phyloP scores from a whole-genome alignment of 805 yeast genomes.

The baker's yeast (Saccharomyces cerevisiae) region DNA sequence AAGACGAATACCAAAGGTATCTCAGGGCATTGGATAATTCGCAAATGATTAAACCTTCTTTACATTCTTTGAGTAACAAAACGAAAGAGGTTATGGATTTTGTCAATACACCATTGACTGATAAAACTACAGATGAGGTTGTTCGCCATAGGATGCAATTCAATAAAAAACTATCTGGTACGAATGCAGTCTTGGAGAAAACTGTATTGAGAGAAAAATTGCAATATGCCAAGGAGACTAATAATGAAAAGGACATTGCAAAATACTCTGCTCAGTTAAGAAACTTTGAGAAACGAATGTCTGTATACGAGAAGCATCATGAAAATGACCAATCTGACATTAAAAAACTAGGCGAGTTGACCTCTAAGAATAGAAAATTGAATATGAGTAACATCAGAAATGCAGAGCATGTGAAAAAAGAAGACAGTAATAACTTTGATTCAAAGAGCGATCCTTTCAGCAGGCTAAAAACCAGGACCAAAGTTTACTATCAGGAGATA shows the following conservation, averaged over 20 bases:
- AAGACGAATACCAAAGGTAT: slow-evolving; percentile 69
- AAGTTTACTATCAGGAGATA: slow-evolving; percentile 59
- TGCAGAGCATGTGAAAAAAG: slow-evolving; percentile 65
- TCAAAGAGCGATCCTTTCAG: slow-evolving; percentile 73
- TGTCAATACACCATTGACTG: slow-evolving; percentile 57
- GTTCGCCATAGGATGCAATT: slow-evolving; percentile 63
- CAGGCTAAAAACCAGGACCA: slow-evolving; percentile 79
- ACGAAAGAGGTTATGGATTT: slow-evolving; percentile 53
- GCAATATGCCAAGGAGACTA: slow-evolving; percentile 61
- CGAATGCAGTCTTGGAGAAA: slow-evolving; percentile 69
- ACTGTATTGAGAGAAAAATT: slow-evolving; percentile 65
- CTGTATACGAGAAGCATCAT: slow-evolving; percentile 31
- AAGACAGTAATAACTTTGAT: slow-evolving; percentile 38
- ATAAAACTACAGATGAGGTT: slow-evolving; percentile 68
- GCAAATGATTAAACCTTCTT: slow-evolving; percentile 42
- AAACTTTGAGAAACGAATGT: slow-evolving; percentile 33
- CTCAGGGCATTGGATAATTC: slow-evolving; percentile 50
- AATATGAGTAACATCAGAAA: slow-evolving; percentile 69
- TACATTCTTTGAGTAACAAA: slow-evolving; percentile 57
- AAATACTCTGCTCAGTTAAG: slow-evolving; percentile 42
- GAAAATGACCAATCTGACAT: slow-evolving; percentile 35
- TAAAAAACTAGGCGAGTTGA: slow-evolving; percentile 57
- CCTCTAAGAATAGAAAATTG: slow-evolving; percentile 75
- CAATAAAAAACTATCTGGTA: slow-evolving; percentile 49
- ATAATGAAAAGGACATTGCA: slow-evolving; percentile 37